Conservation (phyloP, 176 grass and related monocot species). For the Melocanna baccifera region DNA sequence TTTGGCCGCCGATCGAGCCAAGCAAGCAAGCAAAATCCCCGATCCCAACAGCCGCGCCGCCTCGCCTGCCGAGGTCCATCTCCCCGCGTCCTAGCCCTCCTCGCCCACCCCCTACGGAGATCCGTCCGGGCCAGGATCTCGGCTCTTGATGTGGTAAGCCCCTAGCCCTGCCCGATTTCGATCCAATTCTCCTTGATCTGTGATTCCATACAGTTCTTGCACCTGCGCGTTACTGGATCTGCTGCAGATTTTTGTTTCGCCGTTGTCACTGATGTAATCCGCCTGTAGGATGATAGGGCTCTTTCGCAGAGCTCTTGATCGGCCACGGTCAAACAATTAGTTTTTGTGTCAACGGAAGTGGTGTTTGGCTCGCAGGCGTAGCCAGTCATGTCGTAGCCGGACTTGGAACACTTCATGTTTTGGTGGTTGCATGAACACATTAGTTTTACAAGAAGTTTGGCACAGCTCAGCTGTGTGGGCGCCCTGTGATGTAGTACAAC, state of each 20-base stretch:
- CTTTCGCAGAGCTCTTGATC: not conserved
- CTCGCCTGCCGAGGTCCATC: not conserved
- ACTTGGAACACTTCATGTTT: not conserved
- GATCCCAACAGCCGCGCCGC: not conserved
- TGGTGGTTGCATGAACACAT: not conserved
- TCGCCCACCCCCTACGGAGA: not conserved
- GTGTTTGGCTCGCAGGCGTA: not conserved
- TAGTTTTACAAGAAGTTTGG: not conserved
- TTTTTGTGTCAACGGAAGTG: not conserved
- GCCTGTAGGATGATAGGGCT: not conserved
- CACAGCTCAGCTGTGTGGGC: not conserved
- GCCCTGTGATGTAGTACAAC: not conserved
- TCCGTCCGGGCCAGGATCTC: constrained; percentile 9
- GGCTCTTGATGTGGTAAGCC: constrained; percentile 1
- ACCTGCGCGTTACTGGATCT: not conserved
- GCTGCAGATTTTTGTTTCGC: not conserved
- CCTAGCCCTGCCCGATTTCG: not conserved
- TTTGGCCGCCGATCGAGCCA: not conserved
- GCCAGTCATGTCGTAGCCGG: not conserved
- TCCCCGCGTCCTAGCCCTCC: not conserved
- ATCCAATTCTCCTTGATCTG: not conserved
- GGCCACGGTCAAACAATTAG: not conserved
- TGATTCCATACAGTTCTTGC: not conserved
- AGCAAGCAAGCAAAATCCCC: not conserved
- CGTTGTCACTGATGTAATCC: not conserved